phyloP scores from a whole-genome alignment of 2,329 filamentous ascomycete species.

The Colletotrichum truncatum region DNA sequence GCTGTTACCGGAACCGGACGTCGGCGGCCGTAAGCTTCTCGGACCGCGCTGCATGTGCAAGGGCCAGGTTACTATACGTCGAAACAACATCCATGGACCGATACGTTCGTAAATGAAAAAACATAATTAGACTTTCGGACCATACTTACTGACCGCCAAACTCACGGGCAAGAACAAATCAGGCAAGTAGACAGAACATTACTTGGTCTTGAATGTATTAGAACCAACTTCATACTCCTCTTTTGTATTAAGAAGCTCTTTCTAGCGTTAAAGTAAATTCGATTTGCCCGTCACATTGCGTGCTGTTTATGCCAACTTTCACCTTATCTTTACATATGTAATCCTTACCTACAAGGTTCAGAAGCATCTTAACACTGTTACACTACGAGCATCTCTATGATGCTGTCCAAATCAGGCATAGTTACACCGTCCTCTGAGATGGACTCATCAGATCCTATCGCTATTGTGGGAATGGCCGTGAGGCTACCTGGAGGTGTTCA shows the following conservation, averaged over 20 bases:
- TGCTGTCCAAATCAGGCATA: constrained; percentile 1
- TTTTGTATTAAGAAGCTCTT: constrained; percentile 10
- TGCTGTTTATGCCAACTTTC: neutral
- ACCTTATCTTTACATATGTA: neutral
- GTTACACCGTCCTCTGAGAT: constrained; percentile 16
- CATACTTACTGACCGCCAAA: neutral
- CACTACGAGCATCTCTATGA: neutral
- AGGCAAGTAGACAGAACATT: neutral
- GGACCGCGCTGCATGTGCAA: too few relatives aligned
- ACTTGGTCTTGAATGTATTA: neutral
- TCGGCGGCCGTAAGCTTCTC: too few relatives aligned
- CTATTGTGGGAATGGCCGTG: constrained; percentile 42
- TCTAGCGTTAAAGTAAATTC: constrained; percentile 1
- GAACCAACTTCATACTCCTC: neutral
- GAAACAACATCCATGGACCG: too few relatives aligned
- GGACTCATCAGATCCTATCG: constrained; percentile 35
- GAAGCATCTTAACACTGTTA: neutral
- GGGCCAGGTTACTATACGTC: too few relatives aligned
- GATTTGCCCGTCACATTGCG: neutral
- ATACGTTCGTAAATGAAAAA: too few relatives aligned
- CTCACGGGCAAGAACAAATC: neutral
- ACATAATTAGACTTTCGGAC: neutral
- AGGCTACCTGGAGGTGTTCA: constrained; percentile 41
- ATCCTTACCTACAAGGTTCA: neutral
- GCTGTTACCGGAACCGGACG: too few relatives aligned